A percentile compares a stretch with the other conserved stretches of the same genome.
Evolutionary conservation across 2,329 filamentous ascomycete genomes (phyloP).

Genomic region (Botryotinia calthae): DNA sequence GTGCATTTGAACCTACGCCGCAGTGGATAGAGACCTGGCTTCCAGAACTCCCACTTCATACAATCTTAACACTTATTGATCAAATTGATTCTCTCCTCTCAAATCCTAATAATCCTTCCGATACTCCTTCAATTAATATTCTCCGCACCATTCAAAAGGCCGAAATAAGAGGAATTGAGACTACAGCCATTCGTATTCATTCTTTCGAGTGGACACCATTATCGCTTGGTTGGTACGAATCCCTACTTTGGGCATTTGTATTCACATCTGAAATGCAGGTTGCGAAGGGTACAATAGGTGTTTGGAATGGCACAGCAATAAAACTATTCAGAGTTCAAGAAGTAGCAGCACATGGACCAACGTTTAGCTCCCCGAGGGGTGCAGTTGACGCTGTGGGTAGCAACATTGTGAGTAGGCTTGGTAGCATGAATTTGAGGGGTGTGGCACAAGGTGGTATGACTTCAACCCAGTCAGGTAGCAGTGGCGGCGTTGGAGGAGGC

Average conservation of each 20-base stretch:
- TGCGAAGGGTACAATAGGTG: constrained; percentile 79
- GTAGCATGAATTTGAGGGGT: constrained; percentile 56
- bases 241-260: constrained; percentile 87
- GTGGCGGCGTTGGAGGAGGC: constrained; percentile 2
- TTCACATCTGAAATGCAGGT: constrained; percentile 89
- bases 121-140: constrained; percentile 47
- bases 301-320: constrained; percentile 91
- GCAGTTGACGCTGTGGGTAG: constrained; percentile 92
- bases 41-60: constrained; percentile 86
- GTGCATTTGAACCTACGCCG: constrained; percentile 73
- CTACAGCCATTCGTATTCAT: constrained; percentile 72
- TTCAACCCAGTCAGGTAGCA: not conserved
- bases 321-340: constrained; percentile 89
- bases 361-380: constrained; percentile 77
- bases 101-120: constrained; percentile 44
- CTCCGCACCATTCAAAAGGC: constrained; percentile 58
- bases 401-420: constrained; percentile 83
- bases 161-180: constrained; percentile 69
- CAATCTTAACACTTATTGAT: constrained; percentile 73
- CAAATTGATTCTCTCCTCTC: constrained; percentile 60
- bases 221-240: constrained; percentile 93
- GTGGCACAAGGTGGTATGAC: constrained; percentile 23
- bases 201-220: constrained; percentile 93
- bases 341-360: constrained; percentile 74
- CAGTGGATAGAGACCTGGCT: constrained; percentile 93